Evolutionary conservation across 2,329 filamentous ascomycete genomes (phyloP).

Genomic region (Zalaria obscura): DNA sequence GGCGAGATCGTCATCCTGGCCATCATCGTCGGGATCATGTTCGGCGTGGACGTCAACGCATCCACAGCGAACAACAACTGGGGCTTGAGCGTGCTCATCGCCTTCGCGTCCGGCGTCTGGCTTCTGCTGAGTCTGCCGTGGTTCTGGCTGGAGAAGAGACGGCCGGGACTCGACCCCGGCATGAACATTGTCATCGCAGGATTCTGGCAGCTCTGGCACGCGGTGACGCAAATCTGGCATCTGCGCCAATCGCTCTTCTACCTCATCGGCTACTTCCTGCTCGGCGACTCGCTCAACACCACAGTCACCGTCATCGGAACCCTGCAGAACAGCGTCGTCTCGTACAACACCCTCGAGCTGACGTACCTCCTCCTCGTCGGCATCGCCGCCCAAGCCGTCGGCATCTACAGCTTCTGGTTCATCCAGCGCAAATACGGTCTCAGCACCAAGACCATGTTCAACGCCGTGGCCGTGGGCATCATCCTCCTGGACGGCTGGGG

Average conservation of each 20-base stretch:
- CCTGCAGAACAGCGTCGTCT: constrained; percentile 49
- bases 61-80: constrained; percentile 49
- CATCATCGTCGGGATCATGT: constrained; percentile 51
- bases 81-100: constrained; percentile 50
- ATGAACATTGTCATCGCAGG: constrained; percentile 43
- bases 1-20: constrained; percentile 49
- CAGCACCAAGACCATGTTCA: constrained; percentile 56
- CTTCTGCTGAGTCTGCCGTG: constrained; percentile 49
- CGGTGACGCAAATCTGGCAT: constrained; percentile 45
- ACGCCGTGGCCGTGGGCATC: constrained; percentile 46
- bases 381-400: constrained; percentile 47
- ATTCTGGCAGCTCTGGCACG: constrained; percentile 46
- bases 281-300: constrained; percentile 57
- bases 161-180: constrained; percentile 42
- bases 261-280: constrained; percentile 51
- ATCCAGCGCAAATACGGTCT: constrained; percentile 46
- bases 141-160: constrained; percentile 50
- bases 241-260: constrained; percentile 53
- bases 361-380: constrained; percentile 55
- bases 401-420: constrained; percentile 45
- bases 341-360: constrained; percentile 49
- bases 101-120: constrained; percentile 52
- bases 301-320: constrained; percentile 55
- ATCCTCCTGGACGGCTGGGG: constrained; percentile 46
- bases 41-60: constrained; percentile 44